Evolutionary conservation across 305 asterid genomes (phyloP).

Genomic region (Solanum aculeatissimum): DNA sequence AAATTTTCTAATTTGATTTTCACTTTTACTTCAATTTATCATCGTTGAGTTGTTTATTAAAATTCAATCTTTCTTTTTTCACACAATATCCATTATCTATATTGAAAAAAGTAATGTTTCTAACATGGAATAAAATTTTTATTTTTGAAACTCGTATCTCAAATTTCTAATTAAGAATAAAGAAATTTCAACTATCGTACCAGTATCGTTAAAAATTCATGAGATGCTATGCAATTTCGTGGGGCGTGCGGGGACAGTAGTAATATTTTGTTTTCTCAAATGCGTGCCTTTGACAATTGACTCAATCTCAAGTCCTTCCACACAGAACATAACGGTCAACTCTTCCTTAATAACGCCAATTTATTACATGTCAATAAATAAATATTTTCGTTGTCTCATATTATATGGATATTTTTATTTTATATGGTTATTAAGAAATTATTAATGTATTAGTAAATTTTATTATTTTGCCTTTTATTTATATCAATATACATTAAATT

Average conservation of each 20-base stretch:
- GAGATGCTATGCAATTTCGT: background rate
- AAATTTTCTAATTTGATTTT: too few species aligned
- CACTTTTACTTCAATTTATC: too few species aligned
- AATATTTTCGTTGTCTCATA: too few species aligned
- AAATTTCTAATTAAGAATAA: background rate
- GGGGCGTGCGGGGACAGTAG: background rate
- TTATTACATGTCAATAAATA: background rate
- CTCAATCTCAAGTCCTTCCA: conserved; percentile 5
- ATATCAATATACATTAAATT: too few species aligned
- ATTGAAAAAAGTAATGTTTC: background rate
- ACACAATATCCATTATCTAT: fast-evolving
- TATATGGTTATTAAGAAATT: too few species aligned
- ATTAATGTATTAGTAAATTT: too few species aligned
- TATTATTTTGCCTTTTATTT: too few species aligned
- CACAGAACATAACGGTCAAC: conserved; percentile 11
- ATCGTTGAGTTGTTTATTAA: too few species aligned
- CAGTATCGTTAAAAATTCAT: background rate
- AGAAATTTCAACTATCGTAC: fast-evolving
- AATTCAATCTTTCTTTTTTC: too few species aligned
- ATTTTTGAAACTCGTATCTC: fast-evolving
- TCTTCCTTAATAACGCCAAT: background rate
- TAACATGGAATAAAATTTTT: background rate
- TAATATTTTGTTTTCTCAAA: background rate
- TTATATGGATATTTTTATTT: too few species aligned
- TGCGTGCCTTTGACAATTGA: conserved; percentile 9